phyloP scores from a whole-genome alignment of 768 basidiomycete species.

The Trichaptum fuscoviolaceum region DNA sequence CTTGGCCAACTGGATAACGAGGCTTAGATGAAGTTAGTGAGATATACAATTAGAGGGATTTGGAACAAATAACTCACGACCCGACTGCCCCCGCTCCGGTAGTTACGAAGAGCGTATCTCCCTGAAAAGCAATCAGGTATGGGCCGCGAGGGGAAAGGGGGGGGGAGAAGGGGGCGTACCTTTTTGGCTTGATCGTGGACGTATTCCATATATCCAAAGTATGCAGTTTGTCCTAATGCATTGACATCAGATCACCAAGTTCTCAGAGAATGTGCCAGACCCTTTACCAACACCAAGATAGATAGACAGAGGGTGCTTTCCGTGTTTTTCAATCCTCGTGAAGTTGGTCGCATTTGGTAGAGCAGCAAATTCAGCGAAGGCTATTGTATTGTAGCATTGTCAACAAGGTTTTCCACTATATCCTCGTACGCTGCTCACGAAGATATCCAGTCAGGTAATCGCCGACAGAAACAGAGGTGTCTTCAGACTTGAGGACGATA shows the following conservation, averaged over 20 bases:
- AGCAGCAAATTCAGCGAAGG: background rate
- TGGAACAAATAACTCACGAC: conserved; percentile 16
- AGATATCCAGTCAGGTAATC: conserved; percentile 35
- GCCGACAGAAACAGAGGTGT: conserved; percentile 27
- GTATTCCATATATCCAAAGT: conserved; percentile 36
- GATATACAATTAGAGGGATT: conserved; percentile 12
- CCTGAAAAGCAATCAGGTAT: conserved; percentile 12
- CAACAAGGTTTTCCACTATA: background rate
- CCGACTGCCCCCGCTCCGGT: conserved; percentile 32
- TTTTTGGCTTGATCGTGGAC: conserved; percentile 31
- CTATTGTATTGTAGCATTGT: conserved; percentile 4
- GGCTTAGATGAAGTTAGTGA: background rate
- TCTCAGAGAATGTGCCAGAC: background rate
- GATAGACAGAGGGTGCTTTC: conserved; percentile 33
- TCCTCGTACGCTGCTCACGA: conserved; percentile 13
- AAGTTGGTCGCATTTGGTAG: conserved; percentile 38
- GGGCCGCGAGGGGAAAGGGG: too few relatives aligned
- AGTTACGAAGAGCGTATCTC: conserved; percentile 31
- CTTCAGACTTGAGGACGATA: conserved; percentile 39
- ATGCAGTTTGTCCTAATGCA: conserved; percentile 27
- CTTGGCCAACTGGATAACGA: conserved; percentile 41
- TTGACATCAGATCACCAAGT: background rate
- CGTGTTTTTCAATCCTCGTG: conserved; percentile 20
- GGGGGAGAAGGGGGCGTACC: conserved; percentile 14
- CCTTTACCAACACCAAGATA: conserved; percentile 46